Evolutionary conservation across 345 rosid genomes (phyloP), one percentile per base, ranked within the genome.

Genomic region (Trapa bicornis): DNA sequence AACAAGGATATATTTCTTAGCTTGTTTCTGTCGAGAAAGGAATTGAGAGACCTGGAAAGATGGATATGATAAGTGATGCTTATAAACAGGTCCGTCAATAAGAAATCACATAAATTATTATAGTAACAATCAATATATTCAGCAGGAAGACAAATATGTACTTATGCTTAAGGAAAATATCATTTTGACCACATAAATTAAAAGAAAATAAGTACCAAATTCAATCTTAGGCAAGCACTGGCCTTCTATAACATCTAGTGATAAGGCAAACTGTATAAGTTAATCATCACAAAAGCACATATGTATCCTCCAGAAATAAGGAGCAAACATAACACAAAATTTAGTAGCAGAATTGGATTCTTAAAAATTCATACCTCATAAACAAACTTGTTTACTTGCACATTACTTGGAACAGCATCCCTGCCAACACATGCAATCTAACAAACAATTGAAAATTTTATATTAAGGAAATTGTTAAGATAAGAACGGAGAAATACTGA

Each of bases 361-460:
- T 17, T 7, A 50, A 65, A 53, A 43, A 54, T 36, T n/a, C 64
- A 77, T 78, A 92, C 98, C 96, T 92, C 96, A 45, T 82, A 80
- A 56, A 88, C 85, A 66, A 92, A 92, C 60, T 72, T 65, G 80
- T 92, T 89, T 65, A 92, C 96, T 76, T 90, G 82, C 71, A 76
- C 80, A 73, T 87, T 89, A 65, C 83, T 92, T 37, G 98, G 98
- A 71, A 83, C 96, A 68, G 93, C 65, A 80, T 89, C 96, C 64
- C 91, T 88, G 47, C 98, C 96, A 72, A 63, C 84, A 81, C 96
- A 89, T 70, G 81, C 80, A 82, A 87, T 92, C 98, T 95, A 68
- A 75, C 61, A 66, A 70, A 33, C 73, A 77, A 75, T 60, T 16
- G 33, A 62, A 58, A 69, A 41, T 33, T 70, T 52, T 75, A 68